Evolutionary conservation across 208 protist species (phyloP), one percentile per base, ranked within the genome.

Genomic region (Crithidia expoeki): DNA sequence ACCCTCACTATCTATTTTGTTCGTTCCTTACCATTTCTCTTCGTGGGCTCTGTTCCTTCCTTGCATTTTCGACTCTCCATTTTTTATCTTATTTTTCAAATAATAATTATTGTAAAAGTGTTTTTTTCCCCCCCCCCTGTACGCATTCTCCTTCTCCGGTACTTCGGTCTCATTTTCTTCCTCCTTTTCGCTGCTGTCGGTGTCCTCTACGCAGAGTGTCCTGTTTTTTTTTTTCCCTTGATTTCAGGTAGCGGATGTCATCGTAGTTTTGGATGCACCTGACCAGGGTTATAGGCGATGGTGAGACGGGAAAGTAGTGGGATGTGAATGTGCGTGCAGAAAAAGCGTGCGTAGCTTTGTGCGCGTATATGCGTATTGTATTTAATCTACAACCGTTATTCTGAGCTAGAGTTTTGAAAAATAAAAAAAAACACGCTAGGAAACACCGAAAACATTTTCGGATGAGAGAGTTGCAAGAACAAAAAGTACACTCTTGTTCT

Each of bases 71-170:
- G 23, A 1, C 36, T 33, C 7, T 17, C 16, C 9, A 21, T 36
- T 23, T 69, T 50, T 46, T 60, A 10, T 27, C 55, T 47, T 65
- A 72, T 28, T 53, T 70, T 9, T 63, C 14, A 62, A 17, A 38
- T 56, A 25, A 52, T 60, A 40, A 47, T 38, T 57, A 59, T 55
- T 11, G 33, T 68, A 75, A 55, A 40, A 44, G 61, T 72, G 50
- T n/a, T 72, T 52, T 36, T 50, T 58, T 55, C 46, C n/a, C n/a
- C n/a, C n/a, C n/a, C n/a, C n/a, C n/a, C 58, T 59, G 32, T 51
- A 65, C 33, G 44, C n/a, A 60, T 19, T 47, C 47, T 61, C 1
- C 32, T 11, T 61, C 12, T 61, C 23, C 30, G 28, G 27, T n/a
- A 11, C 5, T 67, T 67, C 38, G 28, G 30, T 27, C 14, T 7